A percentile compares a stretch with the other conserved stretches of the same genome.
These are phyloP conservation scores for Cutaneotrichosporon daszewskae DNA, from an alignment of 1,284 basidiomycete species.

Conservation along the genomic window DNA sequence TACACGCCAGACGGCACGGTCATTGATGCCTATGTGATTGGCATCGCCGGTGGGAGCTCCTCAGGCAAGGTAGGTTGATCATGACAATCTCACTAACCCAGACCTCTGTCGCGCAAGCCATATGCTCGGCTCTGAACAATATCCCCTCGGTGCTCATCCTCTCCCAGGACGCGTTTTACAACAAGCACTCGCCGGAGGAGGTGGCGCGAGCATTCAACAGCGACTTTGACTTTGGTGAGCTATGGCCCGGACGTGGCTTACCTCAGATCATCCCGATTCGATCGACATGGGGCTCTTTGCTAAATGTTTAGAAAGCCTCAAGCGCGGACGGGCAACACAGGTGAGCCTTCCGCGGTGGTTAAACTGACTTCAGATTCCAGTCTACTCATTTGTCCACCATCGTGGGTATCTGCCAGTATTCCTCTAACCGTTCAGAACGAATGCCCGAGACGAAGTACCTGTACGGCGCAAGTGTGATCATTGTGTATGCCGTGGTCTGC, in stretches of 20 bases:
- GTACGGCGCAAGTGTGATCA: constrained; percentile 92
- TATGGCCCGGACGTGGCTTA: background rate
- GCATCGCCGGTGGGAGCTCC: constrained; percentile 87
- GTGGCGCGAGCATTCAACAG: constrained; percentile 74
- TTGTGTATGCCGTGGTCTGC: constrained; percentile 53
- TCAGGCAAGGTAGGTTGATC: constrained; percentile 76
- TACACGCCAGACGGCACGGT: constrained; percentile 66
- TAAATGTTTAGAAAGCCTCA: constrained; percentile 75
- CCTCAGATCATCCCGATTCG: constrained; percentile 75
- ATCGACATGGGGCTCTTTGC: constrained; percentile 87
- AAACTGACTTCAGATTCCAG: constrained; percentile 57
- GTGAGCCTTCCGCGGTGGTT: constrained; percentile 16
- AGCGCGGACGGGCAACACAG: constrained; percentile 58
- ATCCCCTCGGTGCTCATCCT: constrained; percentile 85
- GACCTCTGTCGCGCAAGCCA: constrained; percentile 88
- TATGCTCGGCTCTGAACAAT: constrained; percentile 70
- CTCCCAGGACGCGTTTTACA: constrained; percentile 87
- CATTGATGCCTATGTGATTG: constrained; percentile 75
- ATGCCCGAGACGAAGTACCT: constrained; percentile 80
- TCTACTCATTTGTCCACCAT: constrained; percentile 90
- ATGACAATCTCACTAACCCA: constrained; percentile 37
- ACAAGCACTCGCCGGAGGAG: constrained; percentile 69
- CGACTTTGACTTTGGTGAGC: constrained; percentile 64
- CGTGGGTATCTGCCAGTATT: constrained; percentile 49
- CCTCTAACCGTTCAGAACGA: constrained; percentile 51